Percentiles rank a stretch among this genome's conserved stretches.
Evolutionary conservation across 805 yeast genomes (phyloP).

Genomic region (Ogataea nonfermentans): DNA sequence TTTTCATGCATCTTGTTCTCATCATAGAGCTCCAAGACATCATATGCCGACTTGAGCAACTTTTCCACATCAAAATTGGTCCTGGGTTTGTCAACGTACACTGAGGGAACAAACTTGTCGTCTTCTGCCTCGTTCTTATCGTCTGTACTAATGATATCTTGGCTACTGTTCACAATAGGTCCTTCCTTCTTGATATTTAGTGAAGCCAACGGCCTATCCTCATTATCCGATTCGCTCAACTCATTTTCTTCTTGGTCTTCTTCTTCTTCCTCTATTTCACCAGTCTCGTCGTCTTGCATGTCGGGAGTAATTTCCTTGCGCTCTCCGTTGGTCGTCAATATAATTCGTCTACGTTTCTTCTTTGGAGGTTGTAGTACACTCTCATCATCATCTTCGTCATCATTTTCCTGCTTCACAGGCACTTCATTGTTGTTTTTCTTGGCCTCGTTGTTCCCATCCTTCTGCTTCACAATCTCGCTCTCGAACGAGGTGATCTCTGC

Average conservation of each 20-base stretch:
- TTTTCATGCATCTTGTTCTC: conserved; percentile 59
- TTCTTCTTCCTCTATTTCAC: conserved; percentile 13
- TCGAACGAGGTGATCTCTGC: conserved; percentile 9
- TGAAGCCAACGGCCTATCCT: neutral
- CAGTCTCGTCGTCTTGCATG: conserved; percentile 16
- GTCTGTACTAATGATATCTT: neutral
- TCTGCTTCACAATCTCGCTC: conserved; percentile 14
- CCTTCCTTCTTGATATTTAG: conserved; percentile 5
- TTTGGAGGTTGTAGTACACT: conserved; percentile 18
- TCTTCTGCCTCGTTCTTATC: conserved; percentile 1
- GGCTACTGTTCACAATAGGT: neutral
- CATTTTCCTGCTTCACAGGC: conserved; percentile 7
- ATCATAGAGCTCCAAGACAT: conserved; percentile 24
- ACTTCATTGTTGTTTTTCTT: neutral
- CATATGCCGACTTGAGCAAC: conserved; percentile 21
- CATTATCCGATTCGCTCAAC: conserved; percentile 3
- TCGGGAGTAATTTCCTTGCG: conserved; percentile 21
- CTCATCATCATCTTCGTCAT: conserved; percentile 23
- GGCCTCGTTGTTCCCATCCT: conserved; percentile 5
- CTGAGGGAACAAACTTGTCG: conserved; percentile 40
- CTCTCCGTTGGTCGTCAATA: conserved; percentile 23
- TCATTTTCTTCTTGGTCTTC: conserved; percentile 14
- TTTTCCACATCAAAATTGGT: conserved; percentile 22
- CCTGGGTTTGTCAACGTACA: conserved; percentile 28
- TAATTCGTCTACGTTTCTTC: conserved; percentile 23